These are phyloP conservation scores for Diutina siamensis DNA, from an alignment of 1,139 yeast species.

Conservation along the genomic window DNA sequence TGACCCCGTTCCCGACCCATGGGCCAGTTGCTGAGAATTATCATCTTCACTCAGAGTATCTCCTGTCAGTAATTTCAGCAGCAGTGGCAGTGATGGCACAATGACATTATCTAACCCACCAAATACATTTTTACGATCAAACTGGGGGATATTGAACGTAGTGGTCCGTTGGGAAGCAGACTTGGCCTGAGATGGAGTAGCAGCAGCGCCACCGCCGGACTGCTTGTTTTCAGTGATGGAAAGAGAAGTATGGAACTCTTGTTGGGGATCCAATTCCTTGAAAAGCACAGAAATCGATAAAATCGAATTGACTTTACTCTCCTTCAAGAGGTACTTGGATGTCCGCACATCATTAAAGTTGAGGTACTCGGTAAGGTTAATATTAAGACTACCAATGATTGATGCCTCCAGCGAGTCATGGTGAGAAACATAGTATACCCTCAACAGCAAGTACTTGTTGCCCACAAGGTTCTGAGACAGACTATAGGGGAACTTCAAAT, in stretches of 20 bases:
- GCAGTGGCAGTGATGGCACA: conserved; percentile 6
- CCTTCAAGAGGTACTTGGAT: conserved; percentile 56
- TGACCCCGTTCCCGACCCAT: background rate
- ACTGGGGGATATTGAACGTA: conserved; percentile 24
- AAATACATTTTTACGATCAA: conserved; percentile 27
- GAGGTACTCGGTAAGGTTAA: conserved; percentile 66
- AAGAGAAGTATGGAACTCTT: conserved; percentile 31
- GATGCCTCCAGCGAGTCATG: conserved; percentile 14
- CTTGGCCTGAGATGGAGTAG: conserved; percentile 5
- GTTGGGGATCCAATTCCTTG: conserved; percentile 31
- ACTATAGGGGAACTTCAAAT: conserved; percentile 27
- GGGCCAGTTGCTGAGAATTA: background rate
- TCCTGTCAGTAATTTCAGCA: background rate
- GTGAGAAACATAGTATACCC: conserved; percentile 21
- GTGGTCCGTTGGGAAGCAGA: conserved; percentile 8
- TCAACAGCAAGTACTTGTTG: conserved; percentile 25
- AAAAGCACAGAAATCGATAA: conserved; percentile 34
- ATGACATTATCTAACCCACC: conserved; percentile 29
- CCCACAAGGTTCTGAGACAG: conserved; percentile 26
- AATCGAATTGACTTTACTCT: conserved; percentile 76
- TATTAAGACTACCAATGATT: conserved; percentile 51
- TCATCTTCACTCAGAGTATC: background rate
- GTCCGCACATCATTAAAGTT: conserved; percentile 41
- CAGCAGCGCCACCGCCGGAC: background rate
- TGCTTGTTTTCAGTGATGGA: conserved; percentile 13